Conservation (phyloP, 176 grass and related monocot species). For the Oryza glumipatula region DNA sequence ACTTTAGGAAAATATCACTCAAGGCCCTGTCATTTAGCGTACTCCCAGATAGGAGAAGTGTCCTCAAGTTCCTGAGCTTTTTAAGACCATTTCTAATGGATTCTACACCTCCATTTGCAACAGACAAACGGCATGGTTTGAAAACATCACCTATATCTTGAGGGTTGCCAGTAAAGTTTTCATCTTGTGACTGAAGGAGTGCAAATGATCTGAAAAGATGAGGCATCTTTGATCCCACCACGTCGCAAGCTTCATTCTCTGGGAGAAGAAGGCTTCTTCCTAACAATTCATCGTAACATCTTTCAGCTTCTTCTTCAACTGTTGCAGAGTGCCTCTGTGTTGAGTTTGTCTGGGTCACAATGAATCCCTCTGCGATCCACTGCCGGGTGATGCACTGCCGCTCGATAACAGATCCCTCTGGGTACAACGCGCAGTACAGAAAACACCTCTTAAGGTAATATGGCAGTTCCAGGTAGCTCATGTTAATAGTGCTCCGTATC, state of each 20-base stretch:
- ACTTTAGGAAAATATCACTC: slow-evolving; percentile 46
- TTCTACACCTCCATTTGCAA: slow-evolving; percentile 34
- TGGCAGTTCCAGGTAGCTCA: slow-evolving; percentile 55
- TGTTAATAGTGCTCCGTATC: slow-evolving; percentile 49
- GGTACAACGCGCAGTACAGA: slow-evolving; percentile 61
- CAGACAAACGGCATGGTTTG: slow-evolving; percentile 37
- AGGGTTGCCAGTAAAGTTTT: slow-evolving; percentile 41
- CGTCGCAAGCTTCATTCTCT: slow-evolving; percentile 24
- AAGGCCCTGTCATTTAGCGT: slow-evolving; percentile 28
- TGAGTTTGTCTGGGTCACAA: slow-evolving; percentile 14
- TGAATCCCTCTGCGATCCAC: slow-evolving; percentile 62
- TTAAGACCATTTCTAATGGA: slow-evolving; percentile 7
- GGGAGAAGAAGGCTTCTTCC: slow-evolving; percentile 46
- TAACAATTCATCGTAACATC: slow-evolving; percentile 56
- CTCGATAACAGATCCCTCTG: slow-evolving; percentile 46
- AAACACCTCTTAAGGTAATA: slow-evolving; percentile 65
- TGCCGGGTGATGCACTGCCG: slow-evolving; percentile 40
- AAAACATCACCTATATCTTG: slow-evolving; percentile 37
- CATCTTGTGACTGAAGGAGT: slow-evolving; percentile 46
- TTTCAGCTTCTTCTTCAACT: slow-evolving; percentile 49
- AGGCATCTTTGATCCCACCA: slow-evolving; percentile 49
- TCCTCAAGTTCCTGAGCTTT: slow-evolving; percentile 46
- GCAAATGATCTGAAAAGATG: slow-evolving; percentile 64
- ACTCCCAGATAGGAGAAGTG: slow-evolving; percentile 45
- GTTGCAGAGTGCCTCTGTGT: not conserved